phyloP scores from a whole-genome alignment of 306 rosid species.

The Rosa multiflora region DNA sequence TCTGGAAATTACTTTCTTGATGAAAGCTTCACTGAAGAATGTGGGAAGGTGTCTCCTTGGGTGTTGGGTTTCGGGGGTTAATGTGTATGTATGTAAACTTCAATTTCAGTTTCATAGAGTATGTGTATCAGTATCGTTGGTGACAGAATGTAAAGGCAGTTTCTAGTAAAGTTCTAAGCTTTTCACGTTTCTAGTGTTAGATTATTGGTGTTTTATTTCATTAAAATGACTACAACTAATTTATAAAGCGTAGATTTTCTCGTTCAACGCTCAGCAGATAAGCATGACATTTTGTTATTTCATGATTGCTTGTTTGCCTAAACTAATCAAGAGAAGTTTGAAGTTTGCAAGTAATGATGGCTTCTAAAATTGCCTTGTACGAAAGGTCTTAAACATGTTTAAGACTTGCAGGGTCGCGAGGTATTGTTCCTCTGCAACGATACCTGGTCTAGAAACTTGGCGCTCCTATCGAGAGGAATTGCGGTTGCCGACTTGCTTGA shows the following conservation, averaged over 20 bases:
- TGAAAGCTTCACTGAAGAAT: conserved; percentile 17
- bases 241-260: neutral
- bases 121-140: conserved; percentile 31
- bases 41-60: conserved; percentile 16
- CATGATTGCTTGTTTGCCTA: neutral
- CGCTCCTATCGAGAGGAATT: neutral
- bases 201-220: neutral
- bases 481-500: neutral
- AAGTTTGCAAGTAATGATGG: neutral
- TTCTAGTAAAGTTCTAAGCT: conserved; percentile 13
- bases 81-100: conserved; percentile 12
- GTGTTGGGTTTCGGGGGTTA: neutral
- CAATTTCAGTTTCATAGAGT: conserved; percentile 19
- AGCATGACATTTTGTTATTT: neutral
- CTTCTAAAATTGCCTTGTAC: neutral
- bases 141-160: conserved; percentile 24
- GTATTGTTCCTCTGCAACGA: neutral
- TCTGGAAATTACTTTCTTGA: conserved; percentile 20
- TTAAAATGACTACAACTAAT: neutral
- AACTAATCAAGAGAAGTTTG: neutral
- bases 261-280: neutral
- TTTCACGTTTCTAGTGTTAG: conserved; percentile 19
- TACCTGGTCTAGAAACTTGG: neutral
- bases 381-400: neutral
- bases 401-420: neutral